A percentile compares a stretch with the other conserved stretches of the same genome.
Conservation (phyloP, 2,329 filamentous ascomycete genomes). For the Xylaria sp. region DNA sequence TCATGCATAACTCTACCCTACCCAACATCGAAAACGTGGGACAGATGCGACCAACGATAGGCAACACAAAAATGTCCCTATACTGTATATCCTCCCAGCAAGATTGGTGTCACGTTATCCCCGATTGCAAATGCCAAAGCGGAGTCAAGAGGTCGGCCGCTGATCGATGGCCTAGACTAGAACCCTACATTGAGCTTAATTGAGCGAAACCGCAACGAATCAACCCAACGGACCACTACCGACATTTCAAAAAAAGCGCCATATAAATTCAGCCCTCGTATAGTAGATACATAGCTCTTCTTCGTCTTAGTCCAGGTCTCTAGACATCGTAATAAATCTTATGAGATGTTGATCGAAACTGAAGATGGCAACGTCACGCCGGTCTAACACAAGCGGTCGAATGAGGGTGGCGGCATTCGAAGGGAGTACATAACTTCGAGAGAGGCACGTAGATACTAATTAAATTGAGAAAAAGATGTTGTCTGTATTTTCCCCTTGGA, state of each 20-base stretch:
- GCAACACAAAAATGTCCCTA: neutral
- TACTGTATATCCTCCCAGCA: neutral
- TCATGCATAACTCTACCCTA: slow-evolving; percentile 1
- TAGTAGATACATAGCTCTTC: neutral
- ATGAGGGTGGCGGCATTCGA: neutral
- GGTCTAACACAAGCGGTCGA: neutral
- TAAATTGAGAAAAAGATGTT: neutral
- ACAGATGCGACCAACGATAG: neutral
- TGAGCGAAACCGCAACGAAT: neutral
- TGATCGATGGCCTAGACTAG: neutral
- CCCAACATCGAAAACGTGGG: neutral
- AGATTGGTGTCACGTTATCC: neutral
- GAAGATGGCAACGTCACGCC: neutral
- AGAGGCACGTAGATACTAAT: neutral
- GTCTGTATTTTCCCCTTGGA: neutral
- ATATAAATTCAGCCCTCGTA: slow-evolving; percentile 3
- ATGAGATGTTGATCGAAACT: neutral
- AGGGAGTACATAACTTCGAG: neutral
- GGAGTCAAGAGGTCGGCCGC: neutral
- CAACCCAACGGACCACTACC: slow-evolving; percentile 1
- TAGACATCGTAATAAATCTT: neutral
- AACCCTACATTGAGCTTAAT: neutral
- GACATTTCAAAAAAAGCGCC: neutral
- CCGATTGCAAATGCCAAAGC: neutral
- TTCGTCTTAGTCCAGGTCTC: neutral